Evolutionary conservation across 345 rosid genomes (phyloP).

Genomic region (Citrus unshiu): DNA sequence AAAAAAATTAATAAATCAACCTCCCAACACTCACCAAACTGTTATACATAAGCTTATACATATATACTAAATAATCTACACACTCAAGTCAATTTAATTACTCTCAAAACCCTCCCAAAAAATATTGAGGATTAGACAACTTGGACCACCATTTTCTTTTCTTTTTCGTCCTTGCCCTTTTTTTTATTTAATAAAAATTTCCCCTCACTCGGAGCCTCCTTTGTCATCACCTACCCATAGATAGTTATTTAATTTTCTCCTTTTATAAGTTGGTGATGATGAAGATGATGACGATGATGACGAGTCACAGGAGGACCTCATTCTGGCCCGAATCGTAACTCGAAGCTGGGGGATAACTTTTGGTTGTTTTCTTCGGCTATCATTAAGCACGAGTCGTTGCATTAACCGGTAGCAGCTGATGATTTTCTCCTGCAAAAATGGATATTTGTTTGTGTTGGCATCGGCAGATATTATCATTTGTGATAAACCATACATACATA

Average conservation of each 20-base stretch:
- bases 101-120: slow-evolving; percentile 35
- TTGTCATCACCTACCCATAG: slow-evolving; percentile 69
- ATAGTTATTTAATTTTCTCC: slow-evolving; percentile 64
- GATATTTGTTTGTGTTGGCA: neutral
- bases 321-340: slow-evolving; percentile 56
- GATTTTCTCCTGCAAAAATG: slow-evolving; percentile 68
- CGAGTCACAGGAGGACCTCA: slow-evolving; percentile 52
- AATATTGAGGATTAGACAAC: slow-evolving; percentile 38
- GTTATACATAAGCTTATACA: slow-evolving; percentile 23
- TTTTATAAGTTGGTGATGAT: slow-evolving; percentile 44
- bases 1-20: slow-evolving; percentile 27
- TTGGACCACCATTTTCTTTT: slow-evolving; percentile 27
- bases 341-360: slow-evolving; percentile 59
- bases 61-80: slow-evolving; percentile 32
- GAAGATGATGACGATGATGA: slow-evolving; percentile 60
- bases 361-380: slow-evolving; percentile 42
- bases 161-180: neutral
- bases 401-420: slow-evolving; percentile 71
- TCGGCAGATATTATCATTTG: too few relatives aligned
- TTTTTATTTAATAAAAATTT: slow-evolving; percentile 6
- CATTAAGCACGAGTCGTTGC: slow-evolving; percentile 57
- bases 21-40: slow-evolving; percentile 41
- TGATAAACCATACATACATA: neutral
- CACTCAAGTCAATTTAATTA: slow-evolving; percentile 30
- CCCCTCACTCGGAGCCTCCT: slow-evolving; percentile 44